These are phyloP conservation scores for Craterostigma plantagineum DNA, from an alignment of 257 asterid genomes.

Conservation along the genomic window DNA sequence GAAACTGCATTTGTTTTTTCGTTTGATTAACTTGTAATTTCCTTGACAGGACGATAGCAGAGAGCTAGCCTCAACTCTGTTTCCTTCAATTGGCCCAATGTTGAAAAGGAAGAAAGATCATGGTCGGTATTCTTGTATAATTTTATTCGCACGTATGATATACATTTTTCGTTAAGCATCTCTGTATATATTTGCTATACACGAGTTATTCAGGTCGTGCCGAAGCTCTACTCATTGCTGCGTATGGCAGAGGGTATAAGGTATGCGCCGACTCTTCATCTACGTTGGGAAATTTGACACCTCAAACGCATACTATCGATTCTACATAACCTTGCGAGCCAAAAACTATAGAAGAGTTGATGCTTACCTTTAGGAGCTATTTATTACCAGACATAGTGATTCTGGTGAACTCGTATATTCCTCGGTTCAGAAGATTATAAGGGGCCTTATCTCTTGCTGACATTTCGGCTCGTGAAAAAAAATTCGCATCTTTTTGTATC, in stretches of 20 bases:
- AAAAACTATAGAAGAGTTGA: too few relatives aligned
- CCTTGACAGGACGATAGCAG: slow-evolving; percentile 53
- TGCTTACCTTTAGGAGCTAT: too few relatives aligned
- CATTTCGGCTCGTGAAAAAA: too few relatives aligned
- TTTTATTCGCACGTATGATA: not conserved
- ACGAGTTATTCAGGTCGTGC: slow-evolving; percentile 36
- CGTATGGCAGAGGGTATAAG: slow-evolving; percentile 39
- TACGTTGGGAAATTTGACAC: slow-evolving; percentile 8
- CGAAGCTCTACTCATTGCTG: slow-evolving; percentile 61
- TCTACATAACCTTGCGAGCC: too few relatives aligned
- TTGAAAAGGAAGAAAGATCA: slow-evolving; percentile 62
- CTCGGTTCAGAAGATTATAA: too few relatives aligned
- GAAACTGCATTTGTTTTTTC: too few relatives aligned
- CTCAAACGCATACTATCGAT: slow-evolving; percentile 9
- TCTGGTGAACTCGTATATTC: too few relatives aligned
- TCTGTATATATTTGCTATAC: not conserved
- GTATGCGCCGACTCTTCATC: slow-evolving; percentile 9
- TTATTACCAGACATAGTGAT: too few relatives aligned
- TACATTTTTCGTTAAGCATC: slow-evolving; percentile 3
- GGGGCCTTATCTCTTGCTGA: too few relatives aligned
- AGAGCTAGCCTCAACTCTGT: slow-evolving; percentile 36
- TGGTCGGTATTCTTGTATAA: slow-evolving; percentile 14
- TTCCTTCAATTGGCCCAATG: slow-evolving; percentile 38
- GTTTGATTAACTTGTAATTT: not conserved
- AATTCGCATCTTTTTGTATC: too few relatives aligned